Evolutionary conservation across 2,329 filamentous ascomycete species (phyloP).

Genomic region (Trichoderma oligosporum): DNA sequence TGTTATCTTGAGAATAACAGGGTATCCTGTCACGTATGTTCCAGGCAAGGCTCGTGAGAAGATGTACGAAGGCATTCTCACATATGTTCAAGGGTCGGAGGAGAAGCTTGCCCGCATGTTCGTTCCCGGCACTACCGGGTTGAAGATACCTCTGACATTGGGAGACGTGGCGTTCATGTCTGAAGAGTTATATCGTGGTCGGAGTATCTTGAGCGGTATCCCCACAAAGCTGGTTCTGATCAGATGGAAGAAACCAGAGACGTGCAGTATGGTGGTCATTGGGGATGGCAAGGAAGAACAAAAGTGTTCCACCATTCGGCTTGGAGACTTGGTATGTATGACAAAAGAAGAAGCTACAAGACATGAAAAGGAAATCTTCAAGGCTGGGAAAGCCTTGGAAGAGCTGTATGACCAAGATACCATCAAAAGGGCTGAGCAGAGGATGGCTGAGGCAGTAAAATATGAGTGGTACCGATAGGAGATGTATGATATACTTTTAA

Average conservation of each 20-base stretch:
- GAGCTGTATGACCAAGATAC: slow-evolving; percentile 71
- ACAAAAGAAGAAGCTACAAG: slow-evolving; percentile 81
- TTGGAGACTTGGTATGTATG: slow-evolving; percentile 80
- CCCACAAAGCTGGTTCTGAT: slow-evolving; percentile 74
- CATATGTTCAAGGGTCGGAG: slow-evolving; percentile 70
- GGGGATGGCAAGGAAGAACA: slow-evolving; percentile 69
- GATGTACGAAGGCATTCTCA: slow-evolving; percentile 82
- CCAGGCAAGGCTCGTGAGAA: slow-evolving; percentile 80
- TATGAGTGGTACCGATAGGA: slow-evolving; percentile 50
- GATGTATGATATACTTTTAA: not conserved
- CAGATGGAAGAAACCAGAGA: slow-evolving; percentile 68
- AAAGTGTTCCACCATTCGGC: slow-evolving; percentile 64
- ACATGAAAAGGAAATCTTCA: slow-evolving; percentile 78
- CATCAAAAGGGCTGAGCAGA: slow-evolving; percentile 62
- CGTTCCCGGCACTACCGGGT: slow-evolving; percentile 50
- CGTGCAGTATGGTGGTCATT: slow-evolving; percentile 54
- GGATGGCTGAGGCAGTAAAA: slow-evolving; percentile 62
- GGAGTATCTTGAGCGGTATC: slow-evolving; percentile 78
- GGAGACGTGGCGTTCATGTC: slow-evolving; percentile 83
- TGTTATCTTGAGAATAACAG: slow-evolving; percentile 74
- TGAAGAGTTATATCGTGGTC: slow-evolving; percentile 82
- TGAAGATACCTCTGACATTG: slow-evolving; percentile 73
- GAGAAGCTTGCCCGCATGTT: slow-evolving; percentile 62
- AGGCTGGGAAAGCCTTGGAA: slow-evolving; percentile 61
- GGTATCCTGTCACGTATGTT: slow-evolving; percentile 82